Percentiles rank a stretch among this genome's conserved stretches.
These are phyloP conservation scores for Abrus precatorius DNA, from an alignment of 306 rosid species.

Conservation along the genomic window DNA sequence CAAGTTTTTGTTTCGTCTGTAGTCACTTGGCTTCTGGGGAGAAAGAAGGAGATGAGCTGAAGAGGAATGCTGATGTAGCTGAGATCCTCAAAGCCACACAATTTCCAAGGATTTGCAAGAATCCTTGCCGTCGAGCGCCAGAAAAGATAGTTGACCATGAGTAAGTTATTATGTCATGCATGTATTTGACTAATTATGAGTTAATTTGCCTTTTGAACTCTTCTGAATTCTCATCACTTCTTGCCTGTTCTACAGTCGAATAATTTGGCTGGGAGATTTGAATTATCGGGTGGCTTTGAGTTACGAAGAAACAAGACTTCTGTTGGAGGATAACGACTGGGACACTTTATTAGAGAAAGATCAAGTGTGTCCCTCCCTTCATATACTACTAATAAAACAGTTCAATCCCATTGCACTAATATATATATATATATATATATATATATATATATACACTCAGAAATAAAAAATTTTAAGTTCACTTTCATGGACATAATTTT, in stretches of 20 bases:
- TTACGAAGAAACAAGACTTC: constrained; percentile 75
- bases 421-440: too few species aligned
- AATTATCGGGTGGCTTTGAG: constrained; percentile 87
- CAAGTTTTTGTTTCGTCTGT: constrained; percentile 91
- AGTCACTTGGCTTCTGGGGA: constrained; percentile 99
- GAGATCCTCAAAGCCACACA: constrained; percentile 84
- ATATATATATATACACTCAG: too few species aligned
- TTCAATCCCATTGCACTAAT: neutral
- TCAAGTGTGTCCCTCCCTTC: constrained; percentile 63
- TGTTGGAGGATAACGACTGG: constrained; percentile 89
- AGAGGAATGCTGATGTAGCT: constrained; percentile 80
- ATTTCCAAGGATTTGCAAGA: constrained; percentile 81
- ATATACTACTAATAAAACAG: neutral
- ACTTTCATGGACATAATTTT: neutral
- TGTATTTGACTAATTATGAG: neutral
- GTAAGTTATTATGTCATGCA: constrained; percentile 51
- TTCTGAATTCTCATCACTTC: constrained; percentile 27
- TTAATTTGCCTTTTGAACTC: too few species aligned
- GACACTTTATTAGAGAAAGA: constrained; percentile 78
- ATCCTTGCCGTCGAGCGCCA: constrained; percentile 64
- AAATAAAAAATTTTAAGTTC: too few species aligned
- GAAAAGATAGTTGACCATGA: constrained; percentile 86
- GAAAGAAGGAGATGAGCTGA: constrained; percentile 93
- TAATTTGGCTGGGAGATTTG: constrained; percentile 96
- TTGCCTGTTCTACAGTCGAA: constrained; percentile 62